These are phyloP conservation scores for Quercus aquifolioides DNA, from an alignment of 306 rosid species.

Conservation along the genomic window DNA sequence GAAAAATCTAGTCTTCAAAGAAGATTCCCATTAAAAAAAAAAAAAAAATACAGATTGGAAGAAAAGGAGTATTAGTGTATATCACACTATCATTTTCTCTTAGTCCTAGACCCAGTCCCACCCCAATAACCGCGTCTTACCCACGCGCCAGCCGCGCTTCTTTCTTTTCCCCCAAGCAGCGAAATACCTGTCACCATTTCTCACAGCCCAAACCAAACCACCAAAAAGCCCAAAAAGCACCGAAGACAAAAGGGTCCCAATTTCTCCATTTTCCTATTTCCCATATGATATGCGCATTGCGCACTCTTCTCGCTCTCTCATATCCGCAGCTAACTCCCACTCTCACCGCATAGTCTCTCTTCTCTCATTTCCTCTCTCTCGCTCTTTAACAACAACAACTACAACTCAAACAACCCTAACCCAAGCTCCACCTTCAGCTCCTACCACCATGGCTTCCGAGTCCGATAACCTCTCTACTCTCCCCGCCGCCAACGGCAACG, in stretches of 20 bases:
- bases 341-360: background rate
- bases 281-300: constrained; percentile 27
- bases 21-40: no score
- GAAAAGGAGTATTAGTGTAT: no score
- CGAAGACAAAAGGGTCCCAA: no score
- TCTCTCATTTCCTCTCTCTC: background rate
- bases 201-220: background rate
- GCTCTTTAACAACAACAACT: no score
- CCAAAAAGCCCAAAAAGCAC: background rate
- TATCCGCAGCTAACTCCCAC: background rate
- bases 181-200: background rate
- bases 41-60: accelerated
- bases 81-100: no score
- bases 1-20: no score
- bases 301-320: constrained; percentile 12
- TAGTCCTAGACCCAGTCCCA: no score
- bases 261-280: no score
- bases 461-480: constrained; percentile 27
- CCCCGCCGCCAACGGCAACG: background rate
- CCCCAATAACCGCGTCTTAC: background rate
- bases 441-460: constrained; percentile 43
- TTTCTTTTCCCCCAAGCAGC: background rate
- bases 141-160: background rate
- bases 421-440: background rate
- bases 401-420: background rate